phyloP scores from a whole-genome alignment of 1,284 basidiomycete species.

The Cronartium quercuum region DNA sequence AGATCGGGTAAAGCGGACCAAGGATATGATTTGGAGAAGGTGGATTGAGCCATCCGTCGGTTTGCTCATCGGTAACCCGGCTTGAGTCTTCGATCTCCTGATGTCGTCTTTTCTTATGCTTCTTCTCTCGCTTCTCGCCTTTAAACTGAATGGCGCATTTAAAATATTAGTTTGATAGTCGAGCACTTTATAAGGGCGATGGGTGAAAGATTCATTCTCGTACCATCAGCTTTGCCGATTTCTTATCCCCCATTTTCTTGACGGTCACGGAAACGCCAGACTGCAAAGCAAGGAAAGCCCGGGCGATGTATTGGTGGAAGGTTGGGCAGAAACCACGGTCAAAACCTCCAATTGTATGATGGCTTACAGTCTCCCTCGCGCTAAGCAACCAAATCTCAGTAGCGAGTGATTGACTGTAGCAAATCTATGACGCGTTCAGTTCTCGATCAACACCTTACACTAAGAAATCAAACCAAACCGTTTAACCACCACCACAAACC shows the following conservation, averaged over 20 bases:
- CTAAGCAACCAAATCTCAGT: too few relatives aligned
- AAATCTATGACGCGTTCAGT: neutral
- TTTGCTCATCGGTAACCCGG: conserved; percentile 56
- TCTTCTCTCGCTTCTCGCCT: conserved; percentile 73
- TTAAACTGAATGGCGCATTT: conserved; percentile 63
- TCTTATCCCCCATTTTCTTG: neutral
- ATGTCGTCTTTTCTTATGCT: conserved; percentile 60
- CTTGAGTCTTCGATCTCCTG: conserved; percentile 51
- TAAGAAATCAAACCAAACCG: neutral
- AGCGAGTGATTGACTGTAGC: too few relatives aligned
- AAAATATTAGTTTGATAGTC: too few relatives aligned
- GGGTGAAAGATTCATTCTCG: neutral
- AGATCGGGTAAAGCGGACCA: conserved; percentile 71
- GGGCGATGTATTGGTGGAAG: too few relatives aligned
- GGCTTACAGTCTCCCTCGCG: too few relatives aligned
- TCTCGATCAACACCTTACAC: neutral
- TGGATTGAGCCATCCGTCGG: conserved; percentile 61
- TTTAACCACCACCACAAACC: neutral
- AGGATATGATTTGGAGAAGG: conserved; percentile 66
- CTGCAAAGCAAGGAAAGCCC: too few relatives aligned
- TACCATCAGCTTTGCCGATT: neutral
- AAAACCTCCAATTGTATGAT: too few relatives aligned
- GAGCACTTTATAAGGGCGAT: neutral
- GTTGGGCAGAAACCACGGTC: too few relatives aligned
- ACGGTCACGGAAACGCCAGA: too few relatives aligned